Evolutionary conservation across 306 rosid genomes (phyloP).

Genomic region (Vachellia pachyceras): DNA sequence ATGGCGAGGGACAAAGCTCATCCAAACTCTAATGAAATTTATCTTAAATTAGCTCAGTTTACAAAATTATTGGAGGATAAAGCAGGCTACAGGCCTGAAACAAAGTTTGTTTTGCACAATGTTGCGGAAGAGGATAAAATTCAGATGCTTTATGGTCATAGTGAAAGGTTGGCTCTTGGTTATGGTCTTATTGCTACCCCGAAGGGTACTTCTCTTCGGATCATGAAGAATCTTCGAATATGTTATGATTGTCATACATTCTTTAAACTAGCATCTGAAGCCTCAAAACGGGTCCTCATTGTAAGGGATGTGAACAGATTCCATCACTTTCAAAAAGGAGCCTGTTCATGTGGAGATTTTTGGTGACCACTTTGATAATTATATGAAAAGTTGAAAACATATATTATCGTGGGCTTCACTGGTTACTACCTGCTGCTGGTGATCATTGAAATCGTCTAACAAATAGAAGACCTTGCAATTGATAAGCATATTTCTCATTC

Average conservation of each 20-base stretch:
- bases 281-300: not conserved
- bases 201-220: not conserved
- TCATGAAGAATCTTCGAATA: not conserved
- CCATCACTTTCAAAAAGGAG: not conserved
- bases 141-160: not conserved
- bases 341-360: not conserved
- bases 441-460: not conserved
- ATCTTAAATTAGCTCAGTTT: not conserved
- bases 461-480: not conserved
- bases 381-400: not conserved
- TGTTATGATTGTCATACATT: not conserved
- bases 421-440: not conserved
- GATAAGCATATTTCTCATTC: not conserved
- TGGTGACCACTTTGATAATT: not conserved
- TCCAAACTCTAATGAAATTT: not conserved
- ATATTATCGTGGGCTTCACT: not conserved
- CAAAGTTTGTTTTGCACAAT: not conserved
- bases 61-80: not conserved
- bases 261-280: not conserved
- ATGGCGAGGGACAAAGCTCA: not conserved
- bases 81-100: not conserved
- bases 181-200: conserved; percentile 1
- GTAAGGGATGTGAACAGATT: not conserved
- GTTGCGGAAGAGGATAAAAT: not conserved
- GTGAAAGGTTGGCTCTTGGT: not conserved